These are phyloP conservation scores for Lyophyllum semitale DNA, from an alignment of 768 basidiomycete genomes.

Conservation along the genomic window DNA sequence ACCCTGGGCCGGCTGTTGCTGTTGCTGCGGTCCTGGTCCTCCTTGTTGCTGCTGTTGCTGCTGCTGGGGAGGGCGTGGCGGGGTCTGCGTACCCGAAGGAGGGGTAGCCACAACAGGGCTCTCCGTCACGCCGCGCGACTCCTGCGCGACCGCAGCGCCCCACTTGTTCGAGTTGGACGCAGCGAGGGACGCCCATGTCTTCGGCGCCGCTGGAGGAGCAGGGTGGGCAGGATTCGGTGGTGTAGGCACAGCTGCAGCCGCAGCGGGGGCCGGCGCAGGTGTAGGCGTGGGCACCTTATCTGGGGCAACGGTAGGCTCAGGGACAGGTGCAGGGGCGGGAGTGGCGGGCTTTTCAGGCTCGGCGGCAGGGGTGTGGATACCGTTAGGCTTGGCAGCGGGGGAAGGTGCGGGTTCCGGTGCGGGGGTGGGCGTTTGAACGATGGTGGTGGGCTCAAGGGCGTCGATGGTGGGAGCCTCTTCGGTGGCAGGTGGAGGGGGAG, in stretches of 20 bases:
- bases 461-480: constrained; percentile 47
- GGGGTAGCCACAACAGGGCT: constrained; percentile 30
- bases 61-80: constrained; percentile 22
- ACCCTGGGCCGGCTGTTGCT: constrained; percentile 8
- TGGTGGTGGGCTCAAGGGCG: constrained; percentile 34
- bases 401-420: constrained; percentile 33
- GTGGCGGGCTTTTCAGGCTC: constrained; percentile 36
- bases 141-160: constrained; percentile 80
- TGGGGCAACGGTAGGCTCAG: constrained; percentile 24
- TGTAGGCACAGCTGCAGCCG: constrained; percentile 23
- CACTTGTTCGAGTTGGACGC: constrained; percentile 82
- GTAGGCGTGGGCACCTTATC: constrained; percentile 26
- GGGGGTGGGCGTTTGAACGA: constrained; percentile 31
- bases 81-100: constrained; percentile 27
- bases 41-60: constrained; percentile 14
- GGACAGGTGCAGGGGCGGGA: constrained; percentile 18
- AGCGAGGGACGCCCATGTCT: constrained; percentile 92
- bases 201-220: constrained; percentile 48
- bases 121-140: constrained; percentile 77
- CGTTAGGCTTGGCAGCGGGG: constrained; percentile 29
- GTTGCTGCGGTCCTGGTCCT: neutral
- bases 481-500: constrained; percentile 25
- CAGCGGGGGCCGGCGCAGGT: constrained; percentile 29
- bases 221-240: constrained; percentile 27
- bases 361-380: constrained; percentile 38